These are phyloP conservation scores for Suhomyces vadensis DNA, from an alignment of 805 yeast genomes.

Conservation along the genomic window DNA sequence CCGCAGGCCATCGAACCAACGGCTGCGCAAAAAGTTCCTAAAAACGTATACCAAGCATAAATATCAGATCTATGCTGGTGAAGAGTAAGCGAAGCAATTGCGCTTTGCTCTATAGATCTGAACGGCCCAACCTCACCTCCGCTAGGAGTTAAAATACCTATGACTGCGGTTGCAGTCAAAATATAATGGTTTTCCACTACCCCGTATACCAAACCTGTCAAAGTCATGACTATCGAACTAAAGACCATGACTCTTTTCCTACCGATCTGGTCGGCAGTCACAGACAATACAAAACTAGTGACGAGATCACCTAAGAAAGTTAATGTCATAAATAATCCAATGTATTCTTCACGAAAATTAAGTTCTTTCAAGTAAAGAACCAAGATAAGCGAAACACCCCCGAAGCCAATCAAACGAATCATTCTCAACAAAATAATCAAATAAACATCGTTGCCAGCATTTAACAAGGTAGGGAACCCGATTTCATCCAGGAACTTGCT, in stretches of 20 bases:
- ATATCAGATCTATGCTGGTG: slow-evolving; percentile 48
- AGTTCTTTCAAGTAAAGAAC: slow-evolving; percentile 46
- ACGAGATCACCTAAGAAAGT: slow-evolving; percentile 54
- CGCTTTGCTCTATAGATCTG: slow-evolving; percentile 55
- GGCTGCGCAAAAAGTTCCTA: slow-evolving; percentile 50
- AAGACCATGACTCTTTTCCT: slow-evolving; percentile 40
- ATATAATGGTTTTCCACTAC: slow-evolving; percentile 31
- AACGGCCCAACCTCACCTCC: slow-evolving; percentile 64
- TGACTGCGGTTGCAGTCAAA: slow-evolving; percentile 39
- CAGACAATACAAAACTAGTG: slow-evolving; percentile 46
- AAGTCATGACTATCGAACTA: slow-evolving; percentile 43
- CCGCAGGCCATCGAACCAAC: slow-evolving; percentile 48
- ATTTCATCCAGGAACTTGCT: slow-evolving; percentile 29
- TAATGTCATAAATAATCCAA: slow-evolving; percentile 50
- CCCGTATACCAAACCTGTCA: slow-evolving; percentile 45
- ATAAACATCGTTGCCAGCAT: slow-evolving; percentile 33
- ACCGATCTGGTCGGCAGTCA: slow-evolving; percentile 50
- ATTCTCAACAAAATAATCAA: slow-evolving; percentile 32
- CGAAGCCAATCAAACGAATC: slow-evolving; percentile 38
- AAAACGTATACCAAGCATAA: slow-evolving; percentile 58
- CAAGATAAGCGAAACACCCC: slow-evolving; percentile 40
- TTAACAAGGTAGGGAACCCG: slow-evolving; percentile 33
- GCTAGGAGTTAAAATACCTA: slow-evolving; percentile 58
- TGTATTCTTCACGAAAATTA: slow-evolving; percentile 41
- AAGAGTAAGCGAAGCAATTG: slow-evolving; percentile 48